These are phyloP conservation scores for Pulveroboletus ravenelii DNA, from an alignment of 768 basidiomycete species.

Conservation along the genomic window DNA sequence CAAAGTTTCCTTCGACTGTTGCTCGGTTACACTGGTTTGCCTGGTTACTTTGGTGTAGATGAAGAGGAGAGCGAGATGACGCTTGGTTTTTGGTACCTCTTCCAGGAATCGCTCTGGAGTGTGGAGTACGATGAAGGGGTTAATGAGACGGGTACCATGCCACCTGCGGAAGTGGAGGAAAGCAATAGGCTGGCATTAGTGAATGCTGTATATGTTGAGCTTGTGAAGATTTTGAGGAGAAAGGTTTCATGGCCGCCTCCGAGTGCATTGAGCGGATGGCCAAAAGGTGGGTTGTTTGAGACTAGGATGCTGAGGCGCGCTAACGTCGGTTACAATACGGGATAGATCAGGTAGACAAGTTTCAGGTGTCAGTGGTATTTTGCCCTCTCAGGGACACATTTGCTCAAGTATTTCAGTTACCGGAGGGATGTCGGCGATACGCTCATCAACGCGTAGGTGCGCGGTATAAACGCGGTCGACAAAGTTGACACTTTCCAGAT, in stretches of 20 bases:
- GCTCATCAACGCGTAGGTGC: slow-evolving; percentile 76
- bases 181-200: slow-evolving; percentile 49
- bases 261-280: slow-evolving; percentile 47
- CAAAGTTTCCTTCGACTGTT: slow-evolving; percentile 71
- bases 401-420: slow-evolving; percentile 45
- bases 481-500: slow-evolving; percentile 41
- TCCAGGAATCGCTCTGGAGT: slow-evolving; percentile 84
- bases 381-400: background rate
- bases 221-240: slow-evolving; percentile 62
- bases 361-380: slow-evolving; percentile 56
- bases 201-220: slow-evolving; percentile 73
- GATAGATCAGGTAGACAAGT: slow-evolving; percentile 75
- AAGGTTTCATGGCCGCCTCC: slow-evolving; percentile 72
- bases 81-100: slow-evolving; percentile 83
- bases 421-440: slow-evolving; percentile 85
- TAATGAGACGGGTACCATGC: slow-evolving; percentile 22
- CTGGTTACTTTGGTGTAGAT: slow-evolving; percentile 75
- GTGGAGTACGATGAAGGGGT: slow-evolving; percentile 48
- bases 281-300: slow-evolving; percentile 51
- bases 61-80: slow-evolving; percentile 88
- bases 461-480: background rate
- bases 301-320: background rate
- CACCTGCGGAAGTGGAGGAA: slow-evolving; percentile 23
- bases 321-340: slow-evolving; percentile 5
- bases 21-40: slow-evolving; percentile 68